phyloP scores from a whole-genome alignment of 2,329 filamentous ascomycete genomes.

The Talaromyces rugulosus region DNA sequence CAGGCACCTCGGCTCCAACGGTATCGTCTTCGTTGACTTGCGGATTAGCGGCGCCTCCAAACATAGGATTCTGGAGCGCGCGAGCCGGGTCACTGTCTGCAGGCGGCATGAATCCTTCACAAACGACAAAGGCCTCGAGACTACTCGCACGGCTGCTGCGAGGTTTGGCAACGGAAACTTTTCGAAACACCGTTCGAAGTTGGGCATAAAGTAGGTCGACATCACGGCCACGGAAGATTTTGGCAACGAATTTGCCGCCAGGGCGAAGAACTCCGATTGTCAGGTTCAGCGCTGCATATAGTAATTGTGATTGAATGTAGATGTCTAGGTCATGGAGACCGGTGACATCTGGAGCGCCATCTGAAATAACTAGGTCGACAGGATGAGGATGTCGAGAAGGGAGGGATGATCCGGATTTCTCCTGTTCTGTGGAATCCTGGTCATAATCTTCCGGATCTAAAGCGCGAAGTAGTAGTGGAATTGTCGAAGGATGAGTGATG shows the following conservation, averaged over 20 bases:
- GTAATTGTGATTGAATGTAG: conserved; percentile 92
- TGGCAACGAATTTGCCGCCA: conserved; percentile 94
- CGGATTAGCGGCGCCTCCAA: conserved; percentile 33
- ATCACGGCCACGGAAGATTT: conserved; percentile 92
- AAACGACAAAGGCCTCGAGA: conserved; percentile 95
- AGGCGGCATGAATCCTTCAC: conserved; percentile 79
- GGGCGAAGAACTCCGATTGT: conserved; percentile 88
- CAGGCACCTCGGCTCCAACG: conserved; percentile 33
- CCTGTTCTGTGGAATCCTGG: background rate
- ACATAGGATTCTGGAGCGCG: conserved; percentile 35
- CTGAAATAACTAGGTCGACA: conserved; percentile 90
- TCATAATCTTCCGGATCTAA: conserved; percentile 68
- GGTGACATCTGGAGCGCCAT: conserved; percentile 94
- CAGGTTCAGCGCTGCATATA: conserved; percentile 90
- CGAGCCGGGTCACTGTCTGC: conserved; percentile 27
- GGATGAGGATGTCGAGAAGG: conserved; percentile 60
- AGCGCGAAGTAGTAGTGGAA: conserved; percentile 79
- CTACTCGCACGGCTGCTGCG: conserved; percentile 92
- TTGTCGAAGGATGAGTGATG: conserved; percentile 94
- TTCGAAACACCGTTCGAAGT: conserved; percentile 82
- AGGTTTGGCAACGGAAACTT: conserved; percentile 88
- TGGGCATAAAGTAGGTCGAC: conserved; percentile 96
- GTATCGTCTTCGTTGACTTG: conserved; percentile 26
- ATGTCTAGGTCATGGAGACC: conserved; percentile 96
- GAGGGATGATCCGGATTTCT: conserved; percentile 27